Evolutionary conservation across 2,329 filamentous ascomycete species (phyloP).

Genomic region (Aureobasidium sp.): DNA sequence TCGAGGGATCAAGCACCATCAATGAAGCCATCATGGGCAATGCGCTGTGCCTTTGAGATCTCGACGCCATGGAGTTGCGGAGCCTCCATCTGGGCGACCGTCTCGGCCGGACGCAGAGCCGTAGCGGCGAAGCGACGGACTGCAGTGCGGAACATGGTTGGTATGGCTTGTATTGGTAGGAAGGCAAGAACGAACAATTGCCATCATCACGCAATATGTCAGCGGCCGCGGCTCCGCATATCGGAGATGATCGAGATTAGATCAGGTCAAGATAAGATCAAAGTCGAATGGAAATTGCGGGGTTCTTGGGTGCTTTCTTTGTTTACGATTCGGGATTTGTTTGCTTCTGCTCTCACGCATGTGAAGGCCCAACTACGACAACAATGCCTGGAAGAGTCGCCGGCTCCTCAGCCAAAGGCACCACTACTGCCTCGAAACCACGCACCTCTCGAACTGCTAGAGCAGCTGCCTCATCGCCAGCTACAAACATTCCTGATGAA

Average conservation of each 20-base stretch:
- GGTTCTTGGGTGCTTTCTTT: slow-evolving; percentile 3
- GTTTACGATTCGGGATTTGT: slow-evolving; percentile 5
- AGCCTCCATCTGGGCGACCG: slow-evolving; percentile 43
- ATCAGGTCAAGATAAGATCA: not conserved
- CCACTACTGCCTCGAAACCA: slow-evolving; percentile 16
- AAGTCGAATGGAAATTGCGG: not conserved
- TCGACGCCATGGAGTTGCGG: slow-evolving; percentile 43
- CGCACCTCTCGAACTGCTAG: slow-evolving; percentile 15
- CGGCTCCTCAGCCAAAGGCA: not conserved
- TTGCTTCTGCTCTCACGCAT: not conserved
- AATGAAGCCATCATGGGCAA: slow-evolving; percentile 66
- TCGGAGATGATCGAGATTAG: slow-evolving; percentile 10
- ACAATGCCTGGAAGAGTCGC: slow-evolving; percentile 29
- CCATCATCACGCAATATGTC: not conserved
- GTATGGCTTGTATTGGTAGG: not conserved
- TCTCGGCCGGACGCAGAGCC: slow-evolving; percentile 47
- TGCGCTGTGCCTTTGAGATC: slow-evolving; percentile 72
- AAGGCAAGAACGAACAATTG: not conserved
- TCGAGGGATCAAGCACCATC: slow-evolving; percentile 56
- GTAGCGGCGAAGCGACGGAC: slow-evolving; percentile 61
- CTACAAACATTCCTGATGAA: slow-evolving; percentile 58
- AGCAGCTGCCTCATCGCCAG: slow-evolving; percentile 23
- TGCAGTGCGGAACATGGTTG: slow-evolving; percentile 60
- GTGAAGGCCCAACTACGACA: not conserved
- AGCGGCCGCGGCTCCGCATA: not conserved